Conservation (phyloP, 495 filamentous ascomycete species). For the Podospora comata region DNA sequence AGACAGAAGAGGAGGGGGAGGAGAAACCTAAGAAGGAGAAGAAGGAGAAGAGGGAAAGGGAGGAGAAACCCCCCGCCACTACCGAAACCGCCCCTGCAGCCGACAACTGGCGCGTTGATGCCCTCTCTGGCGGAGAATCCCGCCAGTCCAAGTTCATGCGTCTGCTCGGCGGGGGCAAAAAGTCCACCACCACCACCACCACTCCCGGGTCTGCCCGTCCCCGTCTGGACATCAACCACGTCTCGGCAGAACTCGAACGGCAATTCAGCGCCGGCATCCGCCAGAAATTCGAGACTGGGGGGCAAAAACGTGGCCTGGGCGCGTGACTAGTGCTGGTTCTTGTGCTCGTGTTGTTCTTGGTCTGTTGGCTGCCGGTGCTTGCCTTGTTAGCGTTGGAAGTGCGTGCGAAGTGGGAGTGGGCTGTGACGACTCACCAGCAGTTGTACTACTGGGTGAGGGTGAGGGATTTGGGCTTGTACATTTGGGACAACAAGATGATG, state of each 20-base stretch:
- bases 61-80: slow-evolving; percentile 4
- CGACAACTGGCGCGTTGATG: slow-evolving; percentile 53
- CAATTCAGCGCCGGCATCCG: slow-evolving; percentile 57
- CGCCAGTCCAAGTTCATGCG: slow-evolving; percentile 57
- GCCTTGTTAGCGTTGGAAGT: not conserved
- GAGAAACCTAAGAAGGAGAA: slow-evolving; percentile 14
- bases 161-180: slow-evolving; percentile 51
- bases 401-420: not conserved
- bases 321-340: slow-evolving; percentile 32
- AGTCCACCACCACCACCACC: slow-evolving; percentile 26
- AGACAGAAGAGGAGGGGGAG: slow-evolving; percentile 19
- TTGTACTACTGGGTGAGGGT: not conserved
- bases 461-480: not conserved
- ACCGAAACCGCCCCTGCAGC: slow-evolving; percentile 10
- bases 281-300: slow-evolving; percentile 53
- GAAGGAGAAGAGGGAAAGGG: slow-evolving; percentile 19
- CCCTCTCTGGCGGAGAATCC: slow-evolving; percentile 46
- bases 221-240: slow-evolving; percentile 36
- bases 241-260: slow-evolving; percentile 55
- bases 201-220: slow-evolving; percentile 8
- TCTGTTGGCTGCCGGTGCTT: not conserved
- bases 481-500: not conserved
- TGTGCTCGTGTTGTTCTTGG: not conserved
- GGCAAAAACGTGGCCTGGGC: slow-evolving; percentile 53
- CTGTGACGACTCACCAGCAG: not conserved